phyloP scores from a whole-genome alignment of 495 filamentous ascomycete genomes.

The Astrothelium macrocarpum region DNA sequence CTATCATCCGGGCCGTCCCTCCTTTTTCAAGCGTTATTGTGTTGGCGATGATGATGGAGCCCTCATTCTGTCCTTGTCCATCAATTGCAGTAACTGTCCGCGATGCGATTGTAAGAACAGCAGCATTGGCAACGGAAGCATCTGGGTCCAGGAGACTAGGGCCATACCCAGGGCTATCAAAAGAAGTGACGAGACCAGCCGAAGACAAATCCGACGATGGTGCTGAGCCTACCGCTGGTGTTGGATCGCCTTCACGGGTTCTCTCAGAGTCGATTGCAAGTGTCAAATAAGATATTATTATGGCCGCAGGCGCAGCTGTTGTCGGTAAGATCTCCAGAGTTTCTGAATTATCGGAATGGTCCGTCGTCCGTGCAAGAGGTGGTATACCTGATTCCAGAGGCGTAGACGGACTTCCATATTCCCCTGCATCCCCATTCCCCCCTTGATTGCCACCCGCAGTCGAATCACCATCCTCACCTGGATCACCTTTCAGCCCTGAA shows the following conservation, averaged over 20 bases:
- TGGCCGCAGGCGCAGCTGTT: not conserved
- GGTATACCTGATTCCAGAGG: not conserved
- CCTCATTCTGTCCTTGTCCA: not conserved
- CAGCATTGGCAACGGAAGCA: not conserved
- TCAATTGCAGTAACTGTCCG: not conserved
- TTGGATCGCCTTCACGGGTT: not conserved
- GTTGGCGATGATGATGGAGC: not conserved
- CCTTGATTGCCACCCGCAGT: not conserved
- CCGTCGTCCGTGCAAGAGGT: not conserved
- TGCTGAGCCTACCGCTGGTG: not conserved
- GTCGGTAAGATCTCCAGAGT: not conserved
- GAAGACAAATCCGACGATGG: not conserved
- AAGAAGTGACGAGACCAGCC: not conserved
- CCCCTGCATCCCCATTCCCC: not conserved
- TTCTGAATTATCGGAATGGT: not conserved
- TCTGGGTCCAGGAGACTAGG: not conserved
- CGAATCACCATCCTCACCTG: not conserved
- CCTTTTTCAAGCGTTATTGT: not conserved
- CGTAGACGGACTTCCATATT: not conserved
- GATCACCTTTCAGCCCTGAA: not conserved
- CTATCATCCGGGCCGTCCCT: not conserved
- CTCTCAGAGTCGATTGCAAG: not conserved
- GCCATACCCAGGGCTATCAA: not conserved
- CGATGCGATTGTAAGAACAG: not conserved
- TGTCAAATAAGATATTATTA: not conserved